Evolutionary conservation across 768 basidiomycete genomes (phyloP), one percentile per base, ranked within the genome.

Genomic region (Suillus decipiens): DNA sequence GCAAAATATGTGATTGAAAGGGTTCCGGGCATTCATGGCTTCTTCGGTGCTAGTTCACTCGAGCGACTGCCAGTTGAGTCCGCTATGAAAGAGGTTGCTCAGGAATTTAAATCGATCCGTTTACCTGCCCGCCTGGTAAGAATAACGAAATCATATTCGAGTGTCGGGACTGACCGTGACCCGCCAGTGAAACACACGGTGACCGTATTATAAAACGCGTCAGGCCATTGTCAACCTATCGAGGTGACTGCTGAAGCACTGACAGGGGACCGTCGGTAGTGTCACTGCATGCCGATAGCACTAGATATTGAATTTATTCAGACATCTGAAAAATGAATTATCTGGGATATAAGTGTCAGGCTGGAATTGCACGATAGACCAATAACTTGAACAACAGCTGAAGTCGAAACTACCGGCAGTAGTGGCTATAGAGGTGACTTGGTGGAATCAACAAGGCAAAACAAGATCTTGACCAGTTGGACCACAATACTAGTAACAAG

Each of bases 361-460:
- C 17, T 1, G 5, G 8, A 50, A 50, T 17, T 53, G 17, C n/a
- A n/a, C 17, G 61, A 33, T 45, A 48, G 17, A 50, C 34, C 42
- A 33, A 48, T 28, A 24, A 48, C 28, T 28, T 3, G 28, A 28
- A 28, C 24, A 14, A 48, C 47, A 22, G 22, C 22, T 22, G 24
- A 48, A 48, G 8, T 48, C 3, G 6, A 47, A 22, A 14, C 47
- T 7, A 2, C 24, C 47, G 14, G 12, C 12, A 5, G 22, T 48
- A 3, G 33, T 22, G n/a, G 34, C 12, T 36, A 58, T 55, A 31
- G n/a, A 58, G 5, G 31, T 10, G 19, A 28, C 34, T 45, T 45
- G n/a, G n/a, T 28, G 28, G 55, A 72, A 47, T 42, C 69, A 75
- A 75, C 72, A 74, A 69, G 22, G 5, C 75, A 76, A 68, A 76